Percentiles rank a stretch among this genome's conserved stretches.
phyloP scores from a whole-genome alignment of 805 yeast species.

The Candida schatavii region DNA sequence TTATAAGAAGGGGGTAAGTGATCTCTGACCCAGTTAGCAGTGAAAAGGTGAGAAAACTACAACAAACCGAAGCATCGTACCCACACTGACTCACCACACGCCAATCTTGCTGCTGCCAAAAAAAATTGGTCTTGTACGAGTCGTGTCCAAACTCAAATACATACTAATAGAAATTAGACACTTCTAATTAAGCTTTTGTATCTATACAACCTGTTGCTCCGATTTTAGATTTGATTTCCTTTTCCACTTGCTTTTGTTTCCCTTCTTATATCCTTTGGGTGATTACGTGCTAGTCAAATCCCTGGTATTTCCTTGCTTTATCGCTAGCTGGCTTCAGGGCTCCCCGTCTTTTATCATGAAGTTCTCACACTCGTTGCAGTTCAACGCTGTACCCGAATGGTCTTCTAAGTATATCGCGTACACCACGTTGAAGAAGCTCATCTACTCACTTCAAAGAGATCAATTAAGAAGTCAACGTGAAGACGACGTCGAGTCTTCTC shows the following conservation, averaged over 20 bases:
- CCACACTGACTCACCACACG: no score
- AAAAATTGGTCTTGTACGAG: no score
- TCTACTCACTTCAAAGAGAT: constrained; percentile 79
- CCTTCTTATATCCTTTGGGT: not conserved
- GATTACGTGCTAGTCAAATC: no score
- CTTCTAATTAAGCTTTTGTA: not conserved
- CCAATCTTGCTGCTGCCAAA: no score
- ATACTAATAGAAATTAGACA: no score
- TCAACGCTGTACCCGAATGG: constrained; percentile 99
- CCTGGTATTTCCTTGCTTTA: not conserved
- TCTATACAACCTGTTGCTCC: not conserved
- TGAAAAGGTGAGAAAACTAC: no score
- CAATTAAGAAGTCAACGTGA: constrained; percentile 23
- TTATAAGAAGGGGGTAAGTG: no score
- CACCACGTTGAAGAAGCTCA: constrained; percentile 79
- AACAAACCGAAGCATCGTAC: no score
- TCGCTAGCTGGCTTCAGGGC: not conserved
- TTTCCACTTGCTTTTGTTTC: not conserved
- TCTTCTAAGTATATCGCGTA: constrained; percentile 87
- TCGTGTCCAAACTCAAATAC: no score
- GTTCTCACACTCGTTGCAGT: constrained; percentile 91
- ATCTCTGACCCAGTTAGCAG: no score
- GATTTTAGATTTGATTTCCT: not conserved
- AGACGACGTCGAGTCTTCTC: constrained; percentile 23
- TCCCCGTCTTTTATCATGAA: constrained; percentile 53